A percentile compares a stretch with the other conserved stretches of the same genome.
phyloP scores from a whole-genome alignment of 2,329 filamentous ascomycete genomes.

The Scedosporium apiospermum region DNA sequence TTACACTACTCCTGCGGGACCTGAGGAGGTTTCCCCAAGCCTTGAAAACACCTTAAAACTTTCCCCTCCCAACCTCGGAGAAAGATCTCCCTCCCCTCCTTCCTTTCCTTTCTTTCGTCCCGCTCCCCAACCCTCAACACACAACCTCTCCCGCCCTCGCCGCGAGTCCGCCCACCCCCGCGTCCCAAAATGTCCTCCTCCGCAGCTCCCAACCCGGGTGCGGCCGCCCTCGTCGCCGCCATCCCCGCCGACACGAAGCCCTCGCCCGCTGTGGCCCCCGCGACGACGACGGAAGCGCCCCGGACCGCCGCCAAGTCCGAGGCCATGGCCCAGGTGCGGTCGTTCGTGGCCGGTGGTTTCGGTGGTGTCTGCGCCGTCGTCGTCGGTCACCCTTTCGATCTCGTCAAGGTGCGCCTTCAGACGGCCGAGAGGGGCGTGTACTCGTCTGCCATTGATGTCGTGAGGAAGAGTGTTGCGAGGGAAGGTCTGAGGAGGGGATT shows the following conservation, averaged over 20 bases:
- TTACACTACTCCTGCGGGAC: neutral
- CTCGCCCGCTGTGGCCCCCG: neutral
- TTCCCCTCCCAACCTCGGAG: neutral
- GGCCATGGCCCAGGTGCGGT: slow-evolving; percentile 53
- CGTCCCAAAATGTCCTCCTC: neutral
- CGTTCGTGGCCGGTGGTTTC: slow-evolving; percentile 81
- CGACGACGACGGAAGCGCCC: neutral
- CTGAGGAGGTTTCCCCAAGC: neutral
- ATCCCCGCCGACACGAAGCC: neutral
- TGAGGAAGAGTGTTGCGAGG: slow-evolving; percentile 75
- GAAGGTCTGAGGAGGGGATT: slow-evolving; percentile 75
- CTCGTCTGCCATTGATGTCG: slow-evolving; percentile 81
- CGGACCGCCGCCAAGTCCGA: slow-evolving; percentile 16
- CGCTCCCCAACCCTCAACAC: neutral
- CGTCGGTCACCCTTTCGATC: slow-evolving; percentile 91
- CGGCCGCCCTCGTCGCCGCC: neutral
- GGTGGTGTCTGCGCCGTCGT: slow-evolving; percentile 90
- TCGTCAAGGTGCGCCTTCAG: slow-evolving; percentile 95
- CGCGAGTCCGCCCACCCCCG: neutral
- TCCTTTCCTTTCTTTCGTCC: neutral
- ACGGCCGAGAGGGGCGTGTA: slow-evolving; percentile 93
- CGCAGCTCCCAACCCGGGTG: neutral
- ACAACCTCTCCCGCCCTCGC: neutral
- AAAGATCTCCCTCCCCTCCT: neutral
- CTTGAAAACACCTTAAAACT: neutral